Evolutionary conservation across 805 yeast species (phyloP), one percentile per base, ranked within the genome.

Genomic region (Cyberlindnera mrakii): DNA sequence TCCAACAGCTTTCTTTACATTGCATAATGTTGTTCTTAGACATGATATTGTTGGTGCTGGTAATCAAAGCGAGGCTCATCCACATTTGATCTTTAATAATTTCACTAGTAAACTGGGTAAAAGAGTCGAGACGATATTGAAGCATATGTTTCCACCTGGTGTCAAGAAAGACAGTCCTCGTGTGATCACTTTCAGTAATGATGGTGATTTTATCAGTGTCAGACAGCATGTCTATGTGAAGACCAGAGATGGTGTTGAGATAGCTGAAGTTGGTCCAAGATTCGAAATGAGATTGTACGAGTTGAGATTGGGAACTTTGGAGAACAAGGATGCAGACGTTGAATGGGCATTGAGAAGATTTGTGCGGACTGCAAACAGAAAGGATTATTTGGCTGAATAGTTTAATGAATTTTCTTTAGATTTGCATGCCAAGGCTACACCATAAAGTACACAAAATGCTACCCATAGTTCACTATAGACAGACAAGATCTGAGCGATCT

Each of bases 211-310:
- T 59, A 91, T 93, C 47, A 79, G 89, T 48, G 97, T 93, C 5
- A 77, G 99, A 64, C 99, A 93, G 59, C 99, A 93, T 60, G 84
- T 93, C 1, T 93, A 85, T 61, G 96, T 89, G 5, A 82, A 79
- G 59, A 88, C 96, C 0, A 82, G 83, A 53, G 96, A 89, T 49
- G 75, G 80, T 30, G 96, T 89, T 2, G 98, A 93, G 62, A 66
- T 93, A 44, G 90, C 96, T 45, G 99, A 93, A 62, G 85, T 93
- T 31, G 99, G 99, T 0, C 99, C 99, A n/a, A 72, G 99, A 49
- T 93, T 93, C 56, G 99, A 93, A 65, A 90, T 93, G 98, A 78
- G 89, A 60, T 68, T 93, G 51, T 93, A 80, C 62, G 97, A 91
- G 63, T 68, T 93, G 51, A 77, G 82, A 57, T 71, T 93, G 52